Conservation (phyloP, 2,329 filamentous ascomycete species). For the Colletotrichum abscissum region DNA sequence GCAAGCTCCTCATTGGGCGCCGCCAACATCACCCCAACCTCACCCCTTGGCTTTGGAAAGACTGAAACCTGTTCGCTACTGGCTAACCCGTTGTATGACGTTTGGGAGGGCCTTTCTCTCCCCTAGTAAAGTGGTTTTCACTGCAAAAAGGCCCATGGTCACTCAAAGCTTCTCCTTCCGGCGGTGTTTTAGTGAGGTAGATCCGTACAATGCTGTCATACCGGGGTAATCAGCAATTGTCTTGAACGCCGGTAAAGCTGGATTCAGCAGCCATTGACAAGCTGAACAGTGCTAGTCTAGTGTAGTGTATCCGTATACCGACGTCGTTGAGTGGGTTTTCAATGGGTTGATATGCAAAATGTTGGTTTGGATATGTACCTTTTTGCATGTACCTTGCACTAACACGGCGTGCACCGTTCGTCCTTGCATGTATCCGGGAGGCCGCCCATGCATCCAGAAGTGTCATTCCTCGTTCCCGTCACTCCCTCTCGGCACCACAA, state of each 20-base stretch:
- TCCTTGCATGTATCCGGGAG: neutral
- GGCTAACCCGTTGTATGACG: conserved; percentile 29
- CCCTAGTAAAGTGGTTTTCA: neutral
- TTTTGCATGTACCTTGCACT: neutral
- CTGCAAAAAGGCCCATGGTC: neutral
- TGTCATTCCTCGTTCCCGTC: neutral
- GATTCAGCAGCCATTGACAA: neutral
- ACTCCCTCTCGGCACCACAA: neutral
- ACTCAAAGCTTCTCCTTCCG: neutral
- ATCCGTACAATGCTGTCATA: conserved; percentile 2
- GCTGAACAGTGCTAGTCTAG: neutral
- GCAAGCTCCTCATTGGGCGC: conserved; percentile 18
- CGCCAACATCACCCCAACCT: neutral
- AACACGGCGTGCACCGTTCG: neutral
- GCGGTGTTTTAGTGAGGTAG: neutral
- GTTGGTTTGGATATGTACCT: neutral
- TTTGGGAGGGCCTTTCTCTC: conserved; percentile 5
- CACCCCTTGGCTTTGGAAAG: conserved; percentile 11
- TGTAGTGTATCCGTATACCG: neutral
- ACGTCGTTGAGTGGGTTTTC: neutral
- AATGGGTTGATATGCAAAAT: neutral
- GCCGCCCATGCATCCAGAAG: conserved; percentile 7
- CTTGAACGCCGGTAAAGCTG: neutral
- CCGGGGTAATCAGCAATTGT: neutral
- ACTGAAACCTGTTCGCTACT: conserved; percentile 32